These are phyloP conservation scores for Clitopilus passeckerianus DNA, from an alignment of 768 basidiomycete genomes.

Conservation along the genomic window DNA sequence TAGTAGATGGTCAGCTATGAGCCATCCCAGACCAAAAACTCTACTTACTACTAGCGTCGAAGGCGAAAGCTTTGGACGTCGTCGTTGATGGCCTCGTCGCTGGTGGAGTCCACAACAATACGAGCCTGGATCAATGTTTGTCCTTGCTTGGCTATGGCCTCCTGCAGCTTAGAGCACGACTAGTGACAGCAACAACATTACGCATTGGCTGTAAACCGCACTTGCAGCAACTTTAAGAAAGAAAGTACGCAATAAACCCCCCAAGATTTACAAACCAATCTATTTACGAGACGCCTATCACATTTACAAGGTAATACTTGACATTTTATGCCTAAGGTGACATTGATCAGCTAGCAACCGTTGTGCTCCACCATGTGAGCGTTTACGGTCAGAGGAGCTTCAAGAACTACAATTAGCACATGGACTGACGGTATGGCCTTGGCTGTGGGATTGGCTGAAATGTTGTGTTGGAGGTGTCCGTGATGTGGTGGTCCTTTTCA, in stretches of 20 bases:
- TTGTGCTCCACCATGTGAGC: neutral
- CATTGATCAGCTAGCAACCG: neutral
- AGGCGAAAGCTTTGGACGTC: neutral
- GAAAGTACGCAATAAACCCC: neutral
- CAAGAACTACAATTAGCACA: too few species aligned
- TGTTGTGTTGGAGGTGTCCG: too few species aligned
- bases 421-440: too few species aligned
- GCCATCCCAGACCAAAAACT: neutral
- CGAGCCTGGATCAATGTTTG: neutral
- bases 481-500: too few species aligned
- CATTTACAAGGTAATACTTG: neutral
- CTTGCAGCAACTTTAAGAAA: too few species aligned
- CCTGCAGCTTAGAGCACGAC: too few species aligned
- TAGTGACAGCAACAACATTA: too few species aligned
- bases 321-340: neutral
- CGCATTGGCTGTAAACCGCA: too few species aligned
- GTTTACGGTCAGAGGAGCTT: too few species aligned
- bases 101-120: neutral
- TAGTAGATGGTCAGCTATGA: neutral
- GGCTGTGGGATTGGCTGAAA: too few species aligned
- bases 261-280: neutral
- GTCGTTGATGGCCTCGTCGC: neutral
- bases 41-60: neutral
- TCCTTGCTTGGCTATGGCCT: neutral
- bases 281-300: neutral